Conservation (phyloP, 2,329 filamentous ascomycete species). For the Exophiala viscosa region DNA sequence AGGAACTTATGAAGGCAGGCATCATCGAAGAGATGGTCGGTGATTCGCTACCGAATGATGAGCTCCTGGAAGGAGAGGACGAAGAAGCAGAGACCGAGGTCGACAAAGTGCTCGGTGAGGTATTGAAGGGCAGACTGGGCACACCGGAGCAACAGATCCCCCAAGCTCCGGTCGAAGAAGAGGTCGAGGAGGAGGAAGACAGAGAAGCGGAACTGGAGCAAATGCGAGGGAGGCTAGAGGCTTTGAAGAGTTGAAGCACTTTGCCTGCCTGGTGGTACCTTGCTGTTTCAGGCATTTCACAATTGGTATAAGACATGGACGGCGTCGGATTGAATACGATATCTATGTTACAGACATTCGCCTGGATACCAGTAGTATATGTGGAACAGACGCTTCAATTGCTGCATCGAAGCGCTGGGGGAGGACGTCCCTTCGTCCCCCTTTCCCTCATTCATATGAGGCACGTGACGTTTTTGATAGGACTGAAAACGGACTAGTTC, state of each 20-base stretch:
- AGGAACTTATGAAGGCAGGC: slow-evolving; percentile 87
- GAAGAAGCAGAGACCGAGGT: slow-evolving; percentile 81
- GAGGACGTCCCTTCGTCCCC: no score
- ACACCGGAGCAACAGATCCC: slow-evolving; percentile 24
- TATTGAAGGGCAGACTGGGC: slow-evolving; percentile 67
- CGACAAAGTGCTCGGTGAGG: slow-evolving; percentile 86
- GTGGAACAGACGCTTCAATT: no score
- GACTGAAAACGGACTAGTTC: neutral
- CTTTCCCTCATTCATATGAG: no score
- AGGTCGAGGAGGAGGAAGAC: slow-evolving; percentile 68
- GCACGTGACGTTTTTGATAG: neutral
- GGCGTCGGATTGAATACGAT: neutral
- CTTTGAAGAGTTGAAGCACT: slow-evolving; percentile 71
- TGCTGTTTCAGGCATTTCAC: neutral
- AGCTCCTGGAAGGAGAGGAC: slow-evolving; percentile 65
- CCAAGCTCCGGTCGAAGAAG: slow-evolving; percentile 44
- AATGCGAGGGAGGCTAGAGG: slow-evolving; percentile 89
- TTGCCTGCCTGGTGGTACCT: neutral
- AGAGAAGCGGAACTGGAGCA: slow-evolving; percentile 81
- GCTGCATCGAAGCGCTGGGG: no score
- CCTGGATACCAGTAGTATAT: neutral
- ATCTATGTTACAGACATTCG: neutral
- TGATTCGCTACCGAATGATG: slow-evolving; percentile 73
- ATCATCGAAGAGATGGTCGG: slow-evolving; percentile 98
- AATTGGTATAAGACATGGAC: slow-evolving; percentile 5